Conservation (phyloP, 306 rosid genomes). For the Macrotyloma uniflorum region DNA sequence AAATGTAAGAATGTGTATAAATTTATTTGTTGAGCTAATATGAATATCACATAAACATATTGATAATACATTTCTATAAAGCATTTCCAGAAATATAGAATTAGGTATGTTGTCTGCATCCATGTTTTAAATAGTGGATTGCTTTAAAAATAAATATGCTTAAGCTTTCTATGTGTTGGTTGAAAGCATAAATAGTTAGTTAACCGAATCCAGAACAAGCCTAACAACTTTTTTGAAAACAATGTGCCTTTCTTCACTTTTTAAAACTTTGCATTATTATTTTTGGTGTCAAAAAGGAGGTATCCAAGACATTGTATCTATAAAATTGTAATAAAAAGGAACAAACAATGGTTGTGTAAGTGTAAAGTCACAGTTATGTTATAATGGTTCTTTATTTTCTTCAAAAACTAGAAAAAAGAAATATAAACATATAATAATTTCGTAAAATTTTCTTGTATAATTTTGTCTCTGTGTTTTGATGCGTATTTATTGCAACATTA, state of each 20-base stretch:
- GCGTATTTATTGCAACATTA: too few relatives aligned
- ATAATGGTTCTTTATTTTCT: neutral
- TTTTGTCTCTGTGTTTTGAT: too few relatives aligned
- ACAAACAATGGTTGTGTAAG: neutral
- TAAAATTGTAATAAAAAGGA: neutral
- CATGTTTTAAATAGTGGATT: neutral
- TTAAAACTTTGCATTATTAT: neutral
- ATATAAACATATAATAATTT: neutral
- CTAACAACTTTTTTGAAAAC: conserved; percentile 17
- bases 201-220: conserved; percentile 30
- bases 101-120: conserved; percentile 27
- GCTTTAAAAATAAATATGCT: neutral
- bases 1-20: too few relatives aligned
- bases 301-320: neutral
- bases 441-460: too few relatives aligned
- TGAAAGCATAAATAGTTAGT: conserved; percentile 37
- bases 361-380: neutral
- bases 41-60: neutral
- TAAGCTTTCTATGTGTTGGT: conserved; percentile 29
- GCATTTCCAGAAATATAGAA: conserved; percentile 8
- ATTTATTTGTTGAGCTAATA: neutral
- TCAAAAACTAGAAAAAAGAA: neutral
- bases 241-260: neutral
- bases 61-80: neutral
- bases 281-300: neutral